Conservation (phyloP, 805 yeast genomes). For the Wickerhamiella spandovensis region DNA sequence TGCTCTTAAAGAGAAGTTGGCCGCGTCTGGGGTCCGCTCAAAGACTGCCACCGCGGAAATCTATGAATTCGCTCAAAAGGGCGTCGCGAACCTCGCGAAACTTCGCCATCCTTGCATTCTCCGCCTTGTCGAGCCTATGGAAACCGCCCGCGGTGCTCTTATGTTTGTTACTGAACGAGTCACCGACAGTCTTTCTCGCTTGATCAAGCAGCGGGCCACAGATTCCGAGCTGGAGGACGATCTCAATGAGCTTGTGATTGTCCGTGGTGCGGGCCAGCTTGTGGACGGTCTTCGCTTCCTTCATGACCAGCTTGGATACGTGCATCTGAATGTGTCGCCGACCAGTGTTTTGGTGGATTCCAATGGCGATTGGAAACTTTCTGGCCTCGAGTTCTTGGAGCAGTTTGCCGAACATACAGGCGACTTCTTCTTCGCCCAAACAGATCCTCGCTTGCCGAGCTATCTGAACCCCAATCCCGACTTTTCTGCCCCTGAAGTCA, state of each 20-base stretch:
- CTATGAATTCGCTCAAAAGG: slow-evolving; percentile 50
- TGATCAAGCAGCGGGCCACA: slow-evolving; percentile 24
- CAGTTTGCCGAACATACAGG: slow-evolving; percentile 38
- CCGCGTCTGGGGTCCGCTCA: slow-evolving; percentile 33
- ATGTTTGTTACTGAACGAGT: slow-evolving; percentile 79
- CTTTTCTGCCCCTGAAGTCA: slow-evolving; percentile 74
- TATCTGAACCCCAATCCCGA: slow-evolving; percentile 59
- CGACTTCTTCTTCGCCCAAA: slow-evolving; percentile 55
- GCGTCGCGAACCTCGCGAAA: slow-evolving; percentile 60
- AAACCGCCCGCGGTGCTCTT: slow-evolving; percentile 66
- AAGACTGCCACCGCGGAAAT: slow-evolving; percentile 39
- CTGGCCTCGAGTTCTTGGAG: slow-evolving; percentile 49
- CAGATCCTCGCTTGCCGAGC: slow-evolving; percentile 61
- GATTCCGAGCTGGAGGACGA: slow-evolving; percentile 28
- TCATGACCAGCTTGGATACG: slow-evolving; percentile 59
- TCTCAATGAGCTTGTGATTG: slow-evolving; percentile 57
- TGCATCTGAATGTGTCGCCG: slow-evolving; percentile 72
- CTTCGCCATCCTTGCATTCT: slow-evolving; percentile 82
- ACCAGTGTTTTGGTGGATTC: slow-evolving; percentile 61
- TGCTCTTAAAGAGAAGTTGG: slow-evolving; percentile 45
- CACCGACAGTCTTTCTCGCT: slow-evolving; percentile 37
- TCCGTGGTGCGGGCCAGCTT: slow-evolving; percentile 71
- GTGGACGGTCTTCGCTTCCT: slow-evolving; percentile 70
- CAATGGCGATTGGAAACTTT: slow-evolving; percentile 81
- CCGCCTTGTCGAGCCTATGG: slow-evolving; percentile 76